These are phyloP conservation scores for Sporothrix phasma DNA, from an alignment of 2,329 filamentous ascomycete species.

Conservation along the genomic window DNA sequence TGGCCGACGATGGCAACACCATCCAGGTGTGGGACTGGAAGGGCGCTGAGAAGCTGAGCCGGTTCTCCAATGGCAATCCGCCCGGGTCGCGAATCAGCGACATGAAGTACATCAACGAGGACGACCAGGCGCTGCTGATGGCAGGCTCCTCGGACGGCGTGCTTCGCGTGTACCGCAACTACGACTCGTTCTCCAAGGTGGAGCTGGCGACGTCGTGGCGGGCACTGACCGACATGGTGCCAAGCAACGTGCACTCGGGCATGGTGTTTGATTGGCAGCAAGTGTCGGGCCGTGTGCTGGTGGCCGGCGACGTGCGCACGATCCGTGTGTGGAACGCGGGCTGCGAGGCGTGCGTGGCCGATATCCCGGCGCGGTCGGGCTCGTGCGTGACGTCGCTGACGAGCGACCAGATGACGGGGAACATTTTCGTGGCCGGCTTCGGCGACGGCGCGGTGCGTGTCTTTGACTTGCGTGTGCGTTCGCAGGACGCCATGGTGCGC, in stretches of 20 bases:
- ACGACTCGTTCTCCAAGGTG: slow-evolving; percentile 65
- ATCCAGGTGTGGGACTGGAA: slow-evolving; percentile 93
- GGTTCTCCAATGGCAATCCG: slow-evolving; percentile 92
- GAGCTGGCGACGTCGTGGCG: slow-evolving; percentile 87
- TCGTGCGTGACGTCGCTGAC: slow-evolving; percentile 94
- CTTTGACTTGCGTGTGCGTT: slow-evolving; percentile 78
- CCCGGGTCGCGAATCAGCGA: slow-evolving; percentile 86
- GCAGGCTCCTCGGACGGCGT: slow-evolving; percentile 93
- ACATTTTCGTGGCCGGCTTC: slow-evolving; percentile 92
- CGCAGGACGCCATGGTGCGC: slow-evolving; percentile 85
- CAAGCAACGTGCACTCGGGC: slow-evolving; percentile 86
- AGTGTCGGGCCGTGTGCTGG: slow-evolving; percentile 87
- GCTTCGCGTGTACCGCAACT: slow-evolving; percentile 85
- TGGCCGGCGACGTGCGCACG: slow-evolving; percentile 89
- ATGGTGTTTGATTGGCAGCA: slow-evolving; percentile 99
- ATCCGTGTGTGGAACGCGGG: slow-evolving; percentile 95
- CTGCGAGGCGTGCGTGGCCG: slow-evolving; percentile 82
- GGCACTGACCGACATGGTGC: slow-evolving; percentile 84
- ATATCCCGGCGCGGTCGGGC: slow-evolving; percentile 88
- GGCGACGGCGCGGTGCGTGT: slow-evolving; percentile 90
- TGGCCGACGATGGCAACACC: slow-evolving; percentile 86
- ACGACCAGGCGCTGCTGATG: slow-evolving; percentile 89
- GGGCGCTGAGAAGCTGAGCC: slow-evolving; percentile 59
- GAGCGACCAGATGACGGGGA: slow-evolving; percentile 94
- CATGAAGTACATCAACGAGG: slow-evolving; percentile 95